Base-by-base conservation (phyloP, 192 early-diverging fungal genomes). In the Coemansia sp. region DNA sequence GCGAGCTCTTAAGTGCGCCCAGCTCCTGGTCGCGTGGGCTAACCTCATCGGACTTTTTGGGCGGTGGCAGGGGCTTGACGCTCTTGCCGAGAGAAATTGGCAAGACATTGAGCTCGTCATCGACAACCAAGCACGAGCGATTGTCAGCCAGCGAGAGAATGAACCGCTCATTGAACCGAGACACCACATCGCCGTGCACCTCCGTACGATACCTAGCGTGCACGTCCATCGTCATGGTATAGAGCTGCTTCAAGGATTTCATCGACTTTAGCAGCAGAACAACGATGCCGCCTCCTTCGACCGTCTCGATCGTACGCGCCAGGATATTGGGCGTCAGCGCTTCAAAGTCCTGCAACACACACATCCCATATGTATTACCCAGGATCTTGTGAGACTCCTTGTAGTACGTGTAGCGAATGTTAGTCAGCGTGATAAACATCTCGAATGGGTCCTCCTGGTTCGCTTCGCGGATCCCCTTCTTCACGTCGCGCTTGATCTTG, bases 401-500 rank as follows among this genome's bases (percentile, higher is more conserved):
- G 87, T 99, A 99, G 88, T 97, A 99, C 26, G 95, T 92, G 84
- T 99, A 99, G 62, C 95, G 88, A 71, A 99, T 98, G 70, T 95
- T 88, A 28, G 97, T 97, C 46, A 93, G 90, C 3, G 95, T 86
- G 21, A 99, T 87, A 72, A 99, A 99, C 56, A 99, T 87, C 77
- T 99, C 97, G 59, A 99, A 99, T n/a, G 97, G 97, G 76, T 99
- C 95, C 42, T 99, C 94, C 23, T 87, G 79, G 83, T 99, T 96
- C 9, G 92, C 84, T 50, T 99, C 93, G 62, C 93, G 80, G 53
- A 92, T 88, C 1, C 97, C 97, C 24, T 91, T 80, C 65, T 94
- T 93, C 65, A 99, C 91, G 69, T 97, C 93, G 53, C 87, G 88
- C 84, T 96, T 96, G 72, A 99, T 94, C 81, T 95, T 94, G 33